Percentiles rank a stretch among this genome's conserved stretches.
Evolutionary conservation across 2,329 filamentous ascomycete species (phyloP).

Genomic region (Escovopsis sp.): DNA sequence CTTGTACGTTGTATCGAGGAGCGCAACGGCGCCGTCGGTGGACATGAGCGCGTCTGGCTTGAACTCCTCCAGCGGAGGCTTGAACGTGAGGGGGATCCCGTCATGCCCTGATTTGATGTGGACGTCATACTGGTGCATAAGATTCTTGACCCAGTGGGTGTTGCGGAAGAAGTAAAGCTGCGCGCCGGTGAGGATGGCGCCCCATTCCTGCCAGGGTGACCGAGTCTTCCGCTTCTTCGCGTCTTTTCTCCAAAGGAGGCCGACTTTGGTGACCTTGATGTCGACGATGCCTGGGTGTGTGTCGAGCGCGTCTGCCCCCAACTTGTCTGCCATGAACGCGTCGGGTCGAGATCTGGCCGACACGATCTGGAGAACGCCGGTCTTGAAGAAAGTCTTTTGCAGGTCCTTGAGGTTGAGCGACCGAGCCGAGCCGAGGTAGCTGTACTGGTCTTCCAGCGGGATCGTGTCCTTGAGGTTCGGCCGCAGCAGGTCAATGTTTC

Average conservation of each 20-base stretch:
- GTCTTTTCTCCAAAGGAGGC: constrained; percentile 87
- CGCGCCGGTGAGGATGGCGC: constrained; percentile 87
- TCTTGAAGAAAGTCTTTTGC: constrained; percentile 80
- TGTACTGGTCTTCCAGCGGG: constrained; percentile 81
- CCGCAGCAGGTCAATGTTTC: constrained; percentile 66
- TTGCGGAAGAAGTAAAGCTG: constrained; percentile 96
- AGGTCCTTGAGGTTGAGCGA: constrained; percentile 65
- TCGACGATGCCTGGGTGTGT: constrained; percentile 88
- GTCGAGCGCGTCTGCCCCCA: constrained; percentile 68
- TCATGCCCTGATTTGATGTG: constrained; percentile 66
- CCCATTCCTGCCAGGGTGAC: constrained; percentile 98
- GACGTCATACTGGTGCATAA: constrained; percentile 76
- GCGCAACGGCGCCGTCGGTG: constrained; percentile 78
- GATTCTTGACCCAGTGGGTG: constrained; percentile 74
- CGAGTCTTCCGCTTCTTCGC: constrained; percentile 83
- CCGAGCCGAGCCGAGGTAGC: constrained; percentile 64
- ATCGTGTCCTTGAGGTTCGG: constrained; percentile 87
- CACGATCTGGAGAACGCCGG: constrained; percentile 84
- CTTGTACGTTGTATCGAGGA: constrained; percentile 75
- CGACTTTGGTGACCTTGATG: constrained; percentile 94
- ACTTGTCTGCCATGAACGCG: constrained; percentile 83
- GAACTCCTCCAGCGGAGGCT: constrained; percentile 77
- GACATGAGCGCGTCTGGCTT: constrained; percentile 91
- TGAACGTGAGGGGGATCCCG: constrained; percentile 70
- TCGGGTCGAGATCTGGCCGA: constrained; percentile 86